phyloP scores from a whole-genome alignment of 2,329 filamentous ascomycete genomes.

The Penicillium oxalicum region DNA sequence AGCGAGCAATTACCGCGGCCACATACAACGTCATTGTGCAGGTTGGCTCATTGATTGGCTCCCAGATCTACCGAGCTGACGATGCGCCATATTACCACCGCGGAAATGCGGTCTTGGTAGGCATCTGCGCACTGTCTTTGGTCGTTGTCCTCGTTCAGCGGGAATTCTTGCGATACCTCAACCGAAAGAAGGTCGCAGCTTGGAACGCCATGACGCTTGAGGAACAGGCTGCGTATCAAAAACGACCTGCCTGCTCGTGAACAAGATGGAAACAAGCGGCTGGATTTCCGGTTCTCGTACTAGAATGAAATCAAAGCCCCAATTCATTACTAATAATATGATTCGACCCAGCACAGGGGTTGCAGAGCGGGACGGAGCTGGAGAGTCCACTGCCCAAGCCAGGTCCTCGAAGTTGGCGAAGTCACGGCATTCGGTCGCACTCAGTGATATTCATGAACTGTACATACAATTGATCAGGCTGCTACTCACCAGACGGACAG shows the following conservation, averaged over 20 bases:
- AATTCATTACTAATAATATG: too few relatives aligned
- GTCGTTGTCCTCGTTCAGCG: constrained; percentile 41
- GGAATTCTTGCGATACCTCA: constrained; percentile 41
- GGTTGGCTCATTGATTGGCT: background rate
- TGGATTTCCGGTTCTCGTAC: constrained; percentile 50
- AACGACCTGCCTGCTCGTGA: background rate
- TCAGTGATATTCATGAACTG: too few relatives aligned
- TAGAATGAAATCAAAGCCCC: constrained; percentile 11
- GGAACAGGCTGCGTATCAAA: constrained; percentile 40
- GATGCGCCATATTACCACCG: constrained; percentile 50
- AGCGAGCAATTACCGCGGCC: background rate
- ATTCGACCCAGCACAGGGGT: too few relatives aligned
- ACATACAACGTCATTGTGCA: constrained; percentile 1
- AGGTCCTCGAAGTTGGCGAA: too few relatives aligned
- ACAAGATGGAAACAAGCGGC: constrained; percentile 45
- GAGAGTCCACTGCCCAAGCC: too few relatives aligned
- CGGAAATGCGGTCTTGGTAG: constrained; percentile 51
- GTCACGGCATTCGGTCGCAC: too few relatives aligned
- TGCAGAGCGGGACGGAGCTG: background rate
- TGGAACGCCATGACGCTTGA: constrained; percentile 46
- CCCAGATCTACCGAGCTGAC: constrained; percentile 46
- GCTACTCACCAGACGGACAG: too few relatives aligned
- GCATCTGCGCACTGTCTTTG: constrained; percentile 45
- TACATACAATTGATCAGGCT: too few relatives aligned
- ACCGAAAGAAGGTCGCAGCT: constrained; percentile 44